These are phyloP conservation scores for Cercophora sp. DNA, from an alignment of 495 filamentous ascomycete species.

Conservation along the genomic window DNA sequence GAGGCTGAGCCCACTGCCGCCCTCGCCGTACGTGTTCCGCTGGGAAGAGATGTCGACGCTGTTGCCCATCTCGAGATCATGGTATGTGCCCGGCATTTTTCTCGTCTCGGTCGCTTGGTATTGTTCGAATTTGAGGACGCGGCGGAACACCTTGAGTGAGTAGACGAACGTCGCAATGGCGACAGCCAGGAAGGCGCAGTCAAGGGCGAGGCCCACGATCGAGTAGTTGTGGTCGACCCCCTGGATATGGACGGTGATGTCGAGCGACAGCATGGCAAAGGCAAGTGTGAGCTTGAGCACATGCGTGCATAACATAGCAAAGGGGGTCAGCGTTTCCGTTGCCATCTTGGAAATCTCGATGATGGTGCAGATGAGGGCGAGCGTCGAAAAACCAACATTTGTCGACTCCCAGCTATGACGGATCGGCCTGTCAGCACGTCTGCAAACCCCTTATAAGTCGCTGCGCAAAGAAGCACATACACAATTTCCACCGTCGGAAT, in stretches of 20 bases:
- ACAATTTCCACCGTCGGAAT: slow-evolving; percentile 44
- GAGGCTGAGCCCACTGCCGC: neutral
- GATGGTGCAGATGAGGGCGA: slow-evolving; percentile 39
- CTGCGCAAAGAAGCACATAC: slow-evolving; percentile 32
- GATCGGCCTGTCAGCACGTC: too few relatives aligned
- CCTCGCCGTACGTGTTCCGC: neutral
- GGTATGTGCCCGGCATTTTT: slow-evolving; percentile 20
- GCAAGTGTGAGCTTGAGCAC: slow-evolving; percentile 41
- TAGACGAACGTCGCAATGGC: slow-evolving; percentile 36
- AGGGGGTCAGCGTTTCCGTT: slow-evolving; percentile 43
- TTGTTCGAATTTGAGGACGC: slow-evolving; percentile 39
- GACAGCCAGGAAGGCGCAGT: slow-evolving; percentile 34
- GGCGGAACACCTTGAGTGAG: slow-evolving; percentile 36
- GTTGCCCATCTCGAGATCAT: slow-evolving; percentile 19
- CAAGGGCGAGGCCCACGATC: slow-evolving; percentile 38
- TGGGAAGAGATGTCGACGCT: slow-evolving; percentile 18
- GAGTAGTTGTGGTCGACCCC: slow-evolving; percentile 39
- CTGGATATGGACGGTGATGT: slow-evolving; percentile 38
- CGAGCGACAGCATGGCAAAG: slow-evolving; percentile 40
- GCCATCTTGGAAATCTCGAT: slow-evolving; percentile 38
- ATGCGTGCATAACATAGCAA: slow-evolving; percentile 41
- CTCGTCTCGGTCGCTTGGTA: slow-evolving; percentile 37
- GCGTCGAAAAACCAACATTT: slow-evolving; percentile 39
- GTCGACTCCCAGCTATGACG: slow-evolving; percentile 42
- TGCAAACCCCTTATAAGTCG: too few relatives aligned